Conservation (phyloP, 257 asterid genomes). For the Pogostemon cablin region DNA sequence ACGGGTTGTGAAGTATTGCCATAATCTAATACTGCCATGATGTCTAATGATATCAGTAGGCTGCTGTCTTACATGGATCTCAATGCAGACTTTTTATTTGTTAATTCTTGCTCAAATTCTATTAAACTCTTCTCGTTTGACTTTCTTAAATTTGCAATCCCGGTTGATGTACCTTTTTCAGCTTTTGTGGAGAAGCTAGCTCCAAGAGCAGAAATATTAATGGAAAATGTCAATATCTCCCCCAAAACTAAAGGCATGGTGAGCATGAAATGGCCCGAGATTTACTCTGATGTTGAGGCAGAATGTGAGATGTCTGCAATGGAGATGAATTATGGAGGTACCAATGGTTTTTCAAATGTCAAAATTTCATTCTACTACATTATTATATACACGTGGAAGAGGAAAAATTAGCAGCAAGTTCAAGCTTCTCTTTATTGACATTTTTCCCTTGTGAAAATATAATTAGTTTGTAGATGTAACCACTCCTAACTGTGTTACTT, state of each 20-base stretch:
- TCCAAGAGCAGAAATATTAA: slow-evolving; percentile 39
- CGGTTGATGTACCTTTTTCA: slow-evolving; percentile 36
- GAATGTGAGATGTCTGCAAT: slow-evolving; percentile 41
- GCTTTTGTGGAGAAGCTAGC: slow-evolving; percentile 67
- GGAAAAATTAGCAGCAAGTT: not conserved
- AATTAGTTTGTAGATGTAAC: not conserved
- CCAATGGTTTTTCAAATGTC: not conserved
- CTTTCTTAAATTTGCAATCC: slow-evolving; percentile 5
- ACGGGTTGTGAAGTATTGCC: not conserved
- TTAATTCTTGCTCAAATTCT: not conserved
- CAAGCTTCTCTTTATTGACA: not conserved
- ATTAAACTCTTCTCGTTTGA: slow-evolving; percentile 3
- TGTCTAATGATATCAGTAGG: not conserved
- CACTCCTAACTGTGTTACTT: not conserved
- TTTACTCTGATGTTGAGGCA: slow-evolving; percentile 50
- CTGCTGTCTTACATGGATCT: not conserved
- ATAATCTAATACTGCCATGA: not conserved
- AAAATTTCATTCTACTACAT: not conserved
- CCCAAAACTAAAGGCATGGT: slow-evolving; percentile 64
- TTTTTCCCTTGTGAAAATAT: not conserved
- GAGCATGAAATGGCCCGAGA: slow-evolving; percentile 44
- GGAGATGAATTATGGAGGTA: slow-evolving; percentile 50
- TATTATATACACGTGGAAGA: slow-evolving; percentile 6
- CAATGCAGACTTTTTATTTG: not conserved
- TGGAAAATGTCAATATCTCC: slow-evolving; percentile 57